Conservation (phyloP, 192 early-diverging fungal genomes). For the Lunasporangiospora selenospora region DNA sequence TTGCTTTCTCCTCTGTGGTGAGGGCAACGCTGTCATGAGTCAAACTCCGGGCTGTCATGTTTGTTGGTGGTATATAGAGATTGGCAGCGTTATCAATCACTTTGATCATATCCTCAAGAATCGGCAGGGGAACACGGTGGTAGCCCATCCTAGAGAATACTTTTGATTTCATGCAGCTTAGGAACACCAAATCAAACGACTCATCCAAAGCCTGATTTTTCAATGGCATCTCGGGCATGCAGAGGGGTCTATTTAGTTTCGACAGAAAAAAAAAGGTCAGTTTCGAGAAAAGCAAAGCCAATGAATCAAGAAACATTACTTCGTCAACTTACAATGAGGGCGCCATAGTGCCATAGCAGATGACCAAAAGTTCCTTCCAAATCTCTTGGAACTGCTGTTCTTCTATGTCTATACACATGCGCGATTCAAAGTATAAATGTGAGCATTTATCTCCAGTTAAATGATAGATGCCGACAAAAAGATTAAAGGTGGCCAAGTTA, state of each 20-base stretch:
- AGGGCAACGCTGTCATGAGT: too few species aligned
- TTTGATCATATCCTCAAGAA: conserved; percentile 60
- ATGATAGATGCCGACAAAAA: too few species aligned
- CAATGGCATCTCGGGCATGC: conserved; percentile 48
- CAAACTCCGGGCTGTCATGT: not conserved
- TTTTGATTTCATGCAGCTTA: conserved; percentile 69
- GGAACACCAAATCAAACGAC: conserved; percentile 74
- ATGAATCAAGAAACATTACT: too few species aligned
- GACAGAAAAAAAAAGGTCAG: not conserved
- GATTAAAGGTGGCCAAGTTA: conserved; percentile 10
- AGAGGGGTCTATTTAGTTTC: conserved; percentile 12
- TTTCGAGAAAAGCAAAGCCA: too few species aligned
- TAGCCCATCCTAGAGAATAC: conserved; percentile 74
- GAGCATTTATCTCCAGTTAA: too few species aligned
- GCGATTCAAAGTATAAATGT: too few species aligned
- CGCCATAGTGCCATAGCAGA: conserved; percentile 41
- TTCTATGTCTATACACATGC: conserved; percentile 38
- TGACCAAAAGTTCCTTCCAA: conserved; percentile 36
- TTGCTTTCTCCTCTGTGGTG: conserved; percentile 5
- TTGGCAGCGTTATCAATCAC: conserved; percentile 61
- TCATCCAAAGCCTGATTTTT: conserved; percentile 75
- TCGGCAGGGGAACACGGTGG: conserved; percentile 62
- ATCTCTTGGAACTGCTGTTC: conserved; percentile 35
- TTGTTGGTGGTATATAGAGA: conserved; percentile 32
- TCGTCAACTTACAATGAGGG: conserved; percentile 28